A percentile compares a stretch with the other conserved stretches of the same genome.
Evolutionary conservation across 1,284 basidiomycete species (phyloP).

Genomic region (Lignosus rhinocerotis): DNA sequence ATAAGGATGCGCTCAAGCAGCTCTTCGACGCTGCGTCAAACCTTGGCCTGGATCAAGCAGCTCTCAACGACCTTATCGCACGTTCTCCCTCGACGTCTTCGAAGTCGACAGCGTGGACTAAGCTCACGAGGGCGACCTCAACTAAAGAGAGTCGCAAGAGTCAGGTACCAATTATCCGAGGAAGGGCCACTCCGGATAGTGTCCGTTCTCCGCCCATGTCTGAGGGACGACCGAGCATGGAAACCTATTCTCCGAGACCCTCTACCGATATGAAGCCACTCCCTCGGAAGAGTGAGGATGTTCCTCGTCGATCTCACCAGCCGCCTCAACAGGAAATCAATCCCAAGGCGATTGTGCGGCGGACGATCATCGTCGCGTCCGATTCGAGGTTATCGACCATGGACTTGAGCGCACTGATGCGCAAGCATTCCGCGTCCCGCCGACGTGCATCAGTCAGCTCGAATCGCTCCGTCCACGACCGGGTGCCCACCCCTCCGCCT

Average conservation of each 20-base stretch:
- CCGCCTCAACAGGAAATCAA: constrained; percentile 37
- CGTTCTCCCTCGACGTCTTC: constrained; percentile 70
- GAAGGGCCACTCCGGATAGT: constrained; percentile 26
- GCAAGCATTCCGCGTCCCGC: constrained; percentile 49
- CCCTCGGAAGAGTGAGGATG: constrained; percentile 38
- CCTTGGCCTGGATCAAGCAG: constrained; percentile 71
- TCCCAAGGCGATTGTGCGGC: constrained; percentile 58
- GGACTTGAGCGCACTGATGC: constrained; percentile 53
- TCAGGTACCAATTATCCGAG: constrained; percentile 25
- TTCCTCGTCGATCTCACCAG: constrained; percentile 34
- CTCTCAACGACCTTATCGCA: constrained; percentile 65
- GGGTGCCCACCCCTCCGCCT: constrained; percentile 80
- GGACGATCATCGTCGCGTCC: constrained; percentile 76
- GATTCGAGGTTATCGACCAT: constrained; percentile 54
- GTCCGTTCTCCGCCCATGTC: constrained; percentile 29
- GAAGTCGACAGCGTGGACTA: constrained; percentile 47
- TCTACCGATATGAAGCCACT: constrained; percentile 36
- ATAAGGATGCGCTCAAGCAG: constrained; percentile 58
- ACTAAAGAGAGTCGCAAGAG: constrained; percentile 33
- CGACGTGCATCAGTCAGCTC: constrained; percentile 54
- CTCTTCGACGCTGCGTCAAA: constrained; percentile 73
- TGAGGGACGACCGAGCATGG: constrained; percentile 39
- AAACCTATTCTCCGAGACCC: constrained; percentile 33
- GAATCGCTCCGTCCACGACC: constrained; percentile 71
- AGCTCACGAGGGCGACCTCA: constrained; percentile 47